Conservation (phyloP, 331 rosid species). For the Spiraea crenata region DNA sequence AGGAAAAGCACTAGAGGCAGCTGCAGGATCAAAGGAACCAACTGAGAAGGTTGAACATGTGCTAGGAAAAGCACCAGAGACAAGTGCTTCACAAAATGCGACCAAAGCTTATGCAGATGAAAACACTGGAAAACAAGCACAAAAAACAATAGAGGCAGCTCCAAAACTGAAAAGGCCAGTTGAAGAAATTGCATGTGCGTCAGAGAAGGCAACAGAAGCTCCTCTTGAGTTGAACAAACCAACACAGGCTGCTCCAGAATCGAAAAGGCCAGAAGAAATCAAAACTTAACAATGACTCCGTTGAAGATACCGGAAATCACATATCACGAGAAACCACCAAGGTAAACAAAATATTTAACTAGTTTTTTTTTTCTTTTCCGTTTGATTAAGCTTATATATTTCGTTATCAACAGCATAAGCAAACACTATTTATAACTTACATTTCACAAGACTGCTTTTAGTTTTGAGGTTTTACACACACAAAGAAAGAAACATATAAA, state of each 20-base stretch:
- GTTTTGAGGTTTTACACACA: not conserved
- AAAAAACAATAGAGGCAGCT: not conserved
- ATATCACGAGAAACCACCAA: not conserved
- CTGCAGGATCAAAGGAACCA: too few relatives aligned
- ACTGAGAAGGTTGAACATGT: too few relatives aligned
- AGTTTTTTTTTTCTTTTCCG: not conserved
- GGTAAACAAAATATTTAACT: slow-evolving; percentile 4
- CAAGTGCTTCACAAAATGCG: too few relatives aligned
- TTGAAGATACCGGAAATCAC: not conserved
- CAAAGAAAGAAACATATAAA: not conserved
- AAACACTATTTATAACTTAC: not conserved
- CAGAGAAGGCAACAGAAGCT: not conserved
- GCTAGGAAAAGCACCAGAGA: not conserved
- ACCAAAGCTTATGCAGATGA: not conserved
- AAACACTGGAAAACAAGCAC: not conserved
- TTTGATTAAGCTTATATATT: not conserved
- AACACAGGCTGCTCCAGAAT: not conserved
- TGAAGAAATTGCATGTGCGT: not conserved
- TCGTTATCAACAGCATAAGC: not conserved
- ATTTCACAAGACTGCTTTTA: not conserved
- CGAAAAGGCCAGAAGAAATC: slow-evolving; percentile 4
- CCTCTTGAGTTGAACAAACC: not conserved
- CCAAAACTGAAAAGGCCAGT: not conserved
- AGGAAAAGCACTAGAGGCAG: not conserved
- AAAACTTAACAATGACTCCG: not conserved